Base-by-base conservation (phyloP, 768 basidiomycete genomes). In the Symmetrospora coprosmae region DNA sequence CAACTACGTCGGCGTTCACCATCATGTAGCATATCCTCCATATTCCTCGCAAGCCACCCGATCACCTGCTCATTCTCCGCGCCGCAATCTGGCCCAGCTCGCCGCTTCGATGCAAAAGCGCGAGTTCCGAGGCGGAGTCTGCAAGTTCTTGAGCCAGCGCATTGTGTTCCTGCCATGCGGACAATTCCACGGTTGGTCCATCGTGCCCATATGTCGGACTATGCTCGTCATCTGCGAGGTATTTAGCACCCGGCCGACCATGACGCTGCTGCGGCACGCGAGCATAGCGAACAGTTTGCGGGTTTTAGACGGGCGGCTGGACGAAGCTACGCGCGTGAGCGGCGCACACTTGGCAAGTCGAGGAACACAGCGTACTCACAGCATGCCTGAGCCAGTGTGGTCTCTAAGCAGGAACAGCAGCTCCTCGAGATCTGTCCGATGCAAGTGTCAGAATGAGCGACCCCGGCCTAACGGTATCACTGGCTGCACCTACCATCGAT, bases 231-330 rank as follows among this genome's bases (percentile, higher is more conserved):
- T 97, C 68, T 86, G 87, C 16, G 75, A 72, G 61, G 73, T 76
- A 35, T 78, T 88, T 62, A 97, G 76, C 11, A 89, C 77, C 75
- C 81, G 86, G 2, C 94, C 67, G 47, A 76, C 76, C 94, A 97
- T 99, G 39, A 94, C 83, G 72, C 90, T 96, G 75, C 86, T 90
- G 64, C 92, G 72, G 73, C 94, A 99, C 0, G 94, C 94, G 34
- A 91, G 80, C 79, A 83, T 86, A 0, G 94, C 94, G 69, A 99
- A 96, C 91, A 99, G 96, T 4, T 82, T 78, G 16, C 90, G 79
- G 16, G 86, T 88, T 72, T 97, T 97, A 16, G 85, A 84, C 69
- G 89, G 94, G 21, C 94, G 78, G 0, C 55, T 58, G 30, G 13
- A 31, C 17, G 41, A 34, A n/a, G 13, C 43, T 16, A 34, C 8